Base-by-base conservation (phyloP, 768 basidiomycete genomes). In the Termitomyces sp. region DNA sequence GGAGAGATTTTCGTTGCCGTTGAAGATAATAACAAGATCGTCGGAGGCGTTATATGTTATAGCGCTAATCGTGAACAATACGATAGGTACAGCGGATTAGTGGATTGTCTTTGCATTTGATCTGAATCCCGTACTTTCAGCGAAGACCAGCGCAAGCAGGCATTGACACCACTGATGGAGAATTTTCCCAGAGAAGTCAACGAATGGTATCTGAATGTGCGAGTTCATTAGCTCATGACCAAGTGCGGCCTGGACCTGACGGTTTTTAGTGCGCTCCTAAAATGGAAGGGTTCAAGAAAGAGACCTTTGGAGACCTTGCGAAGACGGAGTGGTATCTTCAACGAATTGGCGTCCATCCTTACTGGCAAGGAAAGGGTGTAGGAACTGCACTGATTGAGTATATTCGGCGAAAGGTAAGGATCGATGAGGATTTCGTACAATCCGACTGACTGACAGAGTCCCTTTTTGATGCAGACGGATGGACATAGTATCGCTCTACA, bases 351-450 rank as follows among this genome's bases (percentile, higher is more conserved):
- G 18, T 57, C 26, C 55, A 48, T 22, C 56, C 58, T 36, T 46
- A 50, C 32, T 56, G 54, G 57, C 57, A 59, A 59, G 54, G 60
- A 22, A 58, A 54, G 32, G 56, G 53, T 20, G 46, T 63, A 26
- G 50, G 57, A 37, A 60, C 54, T 41, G 56, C 59, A 2, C 49
- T 63, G 49, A 56, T 58, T 43, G 50, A 63, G 20, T 24, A 58
- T 13, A 44, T 39, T 31, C 46, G 58, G 31, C 37, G 54, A 43
- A 48, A 46, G 56, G 57, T 52, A 48, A 5, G 52, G 7, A 44
- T 22, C 34, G 27, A 41, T 27, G 16, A 46, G 24, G 20, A 24
- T 8, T 44, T 22, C 2, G 4, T 26, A 7, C 0, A 6, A 43
- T 34, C 29, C 13, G 16, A 58, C 26, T 29, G 31, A 44, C 32